Percentiles rank a stretch among this genome's conserved stretches.
Conservation (phyloP, 176 grass and related monocot genomes). For the Thinopyrum elongatum region DNA sequence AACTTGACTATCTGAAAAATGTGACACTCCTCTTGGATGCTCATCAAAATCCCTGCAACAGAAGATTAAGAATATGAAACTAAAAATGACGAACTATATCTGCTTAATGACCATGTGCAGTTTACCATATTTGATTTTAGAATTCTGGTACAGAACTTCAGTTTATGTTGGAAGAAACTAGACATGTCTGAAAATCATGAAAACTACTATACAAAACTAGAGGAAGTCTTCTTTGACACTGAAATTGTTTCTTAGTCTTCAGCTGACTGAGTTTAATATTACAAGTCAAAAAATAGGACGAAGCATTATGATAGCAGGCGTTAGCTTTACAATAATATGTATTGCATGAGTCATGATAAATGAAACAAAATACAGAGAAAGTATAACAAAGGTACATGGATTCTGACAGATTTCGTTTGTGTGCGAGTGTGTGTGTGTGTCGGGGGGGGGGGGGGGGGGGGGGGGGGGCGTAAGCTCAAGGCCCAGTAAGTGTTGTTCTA, state of each 20-base stretch:
- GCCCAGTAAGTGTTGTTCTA: background rate
- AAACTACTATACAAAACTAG: background rate
- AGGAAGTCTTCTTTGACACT: background rate
- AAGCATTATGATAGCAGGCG: conserved; percentile 7
- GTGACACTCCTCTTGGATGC: conserved; percentile 31
- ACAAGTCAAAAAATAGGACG: background rate
- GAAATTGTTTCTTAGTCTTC: background rate
- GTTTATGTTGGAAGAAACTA: background rate
- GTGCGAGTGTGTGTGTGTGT: background rate
- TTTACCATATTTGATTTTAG: background rate
- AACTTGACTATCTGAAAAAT: conserved; percentile 41
- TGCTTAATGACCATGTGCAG: background rate
- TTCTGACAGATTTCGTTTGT: background rate
- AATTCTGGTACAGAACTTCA: background rate
- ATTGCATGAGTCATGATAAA: background rate
- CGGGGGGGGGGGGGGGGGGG: too few species aligned
- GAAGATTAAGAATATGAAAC: background rate
- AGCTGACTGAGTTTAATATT: background rate
- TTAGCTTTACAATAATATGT: background rate
- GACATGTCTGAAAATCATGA: background rate
- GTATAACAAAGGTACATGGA: background rate
- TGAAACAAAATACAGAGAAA: background rate
- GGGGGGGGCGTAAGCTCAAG: background rate
- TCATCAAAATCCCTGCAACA: conserved; percentile 34
- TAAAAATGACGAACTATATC: background rate